phyloP scores from a whole-genome alignment of 2,329 filamentous ascomycete genomes.

The Hymenoscyphus repandus region DNA sequence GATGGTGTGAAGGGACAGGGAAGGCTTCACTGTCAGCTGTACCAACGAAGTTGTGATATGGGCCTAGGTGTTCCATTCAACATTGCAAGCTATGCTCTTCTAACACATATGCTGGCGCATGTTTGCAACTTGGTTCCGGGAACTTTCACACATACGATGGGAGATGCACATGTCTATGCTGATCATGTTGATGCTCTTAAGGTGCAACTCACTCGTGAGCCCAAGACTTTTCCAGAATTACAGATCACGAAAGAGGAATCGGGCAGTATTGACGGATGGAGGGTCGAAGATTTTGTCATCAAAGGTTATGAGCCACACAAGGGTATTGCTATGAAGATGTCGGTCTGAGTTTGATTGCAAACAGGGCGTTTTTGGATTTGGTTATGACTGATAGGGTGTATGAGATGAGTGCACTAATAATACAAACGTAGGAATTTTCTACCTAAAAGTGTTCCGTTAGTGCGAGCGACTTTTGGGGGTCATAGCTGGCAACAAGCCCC shows the following conservation, averaged over 20 bases:
- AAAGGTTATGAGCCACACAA: constrained; percentile 88
- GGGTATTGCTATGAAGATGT: constrained; percentile 98
- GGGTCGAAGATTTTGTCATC: constrained; percentile 79
- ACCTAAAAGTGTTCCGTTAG: too few relatives aligned
- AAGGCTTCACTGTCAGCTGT: constrained; percentile 79
- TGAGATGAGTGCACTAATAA: too few relatives aligned
- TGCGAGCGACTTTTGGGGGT: too few relatives aligned
- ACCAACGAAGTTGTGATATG: constrained; percentile 95
- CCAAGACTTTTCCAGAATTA: constrained; percentile 73
- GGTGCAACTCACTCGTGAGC: constrained; percentile 74
- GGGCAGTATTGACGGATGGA: constrained; percentile 85
- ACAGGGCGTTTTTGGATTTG: too few relatives aligned
- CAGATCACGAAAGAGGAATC: constrained; percentile 63
- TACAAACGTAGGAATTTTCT: too few relatives aligned
- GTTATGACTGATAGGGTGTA: too few relatives aligned
- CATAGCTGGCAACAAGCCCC: too few relatives aligned
- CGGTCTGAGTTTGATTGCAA: constrained; percentile 45
- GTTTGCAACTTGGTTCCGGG: constrained; percentile 81
- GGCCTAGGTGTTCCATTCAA: constrained; percentile 94
- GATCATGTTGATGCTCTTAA: constrained; percentile 88
- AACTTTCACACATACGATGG: constrained; percentile 90
- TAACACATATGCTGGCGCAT: constrained; percentile 93
- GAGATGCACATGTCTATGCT: constrained; percentile 92
- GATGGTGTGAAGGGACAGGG: constrained; percentile 42
- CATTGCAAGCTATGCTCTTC: constrained; percentile 86